A percentile compares a stretch with the other conserved stretches of the same genome.
Evolutionary conservation across 176 grass and related monocot species (phyloP).

Genomic region (Eleusine indica): DNA sequence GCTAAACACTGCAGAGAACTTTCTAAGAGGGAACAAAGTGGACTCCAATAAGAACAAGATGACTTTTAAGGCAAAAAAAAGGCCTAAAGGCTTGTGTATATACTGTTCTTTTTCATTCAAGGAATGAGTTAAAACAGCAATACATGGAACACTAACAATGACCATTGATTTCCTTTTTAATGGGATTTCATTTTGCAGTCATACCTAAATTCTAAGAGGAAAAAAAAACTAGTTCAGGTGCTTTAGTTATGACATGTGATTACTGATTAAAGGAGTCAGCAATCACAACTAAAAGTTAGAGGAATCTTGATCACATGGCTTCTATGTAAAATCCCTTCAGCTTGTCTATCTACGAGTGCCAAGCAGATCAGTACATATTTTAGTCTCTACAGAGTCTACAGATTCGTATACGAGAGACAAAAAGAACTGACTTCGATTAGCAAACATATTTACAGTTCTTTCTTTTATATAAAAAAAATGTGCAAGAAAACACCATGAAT

Average conservation of each 20-base stretch:
- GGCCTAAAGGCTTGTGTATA: background rate
- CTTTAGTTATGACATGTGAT: background rate
- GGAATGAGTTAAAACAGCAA: background rate
- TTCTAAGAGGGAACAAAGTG: background rate
- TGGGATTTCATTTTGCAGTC: background rate
- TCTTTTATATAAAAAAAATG: background rate
- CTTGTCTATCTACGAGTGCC: background rate
- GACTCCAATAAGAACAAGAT: conserved; percentile 9
- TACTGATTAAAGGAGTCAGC: background rate
- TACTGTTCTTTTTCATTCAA: background rate
- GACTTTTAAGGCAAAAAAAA: conserved; percentile 5
- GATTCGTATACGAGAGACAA: background rate
- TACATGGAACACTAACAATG: background rate
- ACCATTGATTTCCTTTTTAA: background rate
- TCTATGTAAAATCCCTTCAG: background rate
- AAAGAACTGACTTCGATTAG: background rate
- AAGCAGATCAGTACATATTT: background rate
- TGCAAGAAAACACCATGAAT: background rate
- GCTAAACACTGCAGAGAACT: background rate
- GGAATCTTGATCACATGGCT: background rate
- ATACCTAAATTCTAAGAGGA: background rate
- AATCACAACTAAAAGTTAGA: background rate
- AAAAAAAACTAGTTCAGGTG: background rate
- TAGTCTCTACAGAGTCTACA: background rate
- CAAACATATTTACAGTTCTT: background rate